These are phyloP conservation scores for Gonapodya sp. DNA, from an alignment of 192 early-diverging fungal genomes.

Conservation along the genomic window DNA sequence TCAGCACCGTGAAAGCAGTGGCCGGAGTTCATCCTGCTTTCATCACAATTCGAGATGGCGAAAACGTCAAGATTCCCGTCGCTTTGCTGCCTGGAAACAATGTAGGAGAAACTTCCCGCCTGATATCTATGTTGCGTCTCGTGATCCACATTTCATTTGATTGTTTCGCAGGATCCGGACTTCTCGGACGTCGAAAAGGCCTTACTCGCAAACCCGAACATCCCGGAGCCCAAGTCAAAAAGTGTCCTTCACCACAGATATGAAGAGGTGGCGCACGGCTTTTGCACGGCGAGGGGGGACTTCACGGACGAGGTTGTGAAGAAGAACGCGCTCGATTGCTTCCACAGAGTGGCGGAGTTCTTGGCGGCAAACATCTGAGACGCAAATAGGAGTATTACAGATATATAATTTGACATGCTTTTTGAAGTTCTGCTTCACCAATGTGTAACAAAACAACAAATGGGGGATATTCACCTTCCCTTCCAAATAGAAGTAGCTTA, in stretches of 20 bases:
- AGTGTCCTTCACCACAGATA: conserved; percentile 2
- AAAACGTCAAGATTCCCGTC: conserved; percentile 11
- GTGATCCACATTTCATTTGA: not conserved
- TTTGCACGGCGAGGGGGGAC: conserved; percentile 9
- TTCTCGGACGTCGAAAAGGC: not conserved
- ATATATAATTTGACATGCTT: too few species aligned
- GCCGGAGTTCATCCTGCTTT: conserved; percentile 4
- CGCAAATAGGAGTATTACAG: too few species aligned
- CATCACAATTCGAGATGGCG: conserved; percentile 4
- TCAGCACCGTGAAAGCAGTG: conserved; percentile 3
- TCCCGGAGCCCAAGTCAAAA: not conserved
- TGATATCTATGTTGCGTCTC: not conserved
- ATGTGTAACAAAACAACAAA: too few species aligned
- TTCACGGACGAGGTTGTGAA: conserved; percentile 4
- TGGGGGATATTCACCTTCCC: too few species aligned
- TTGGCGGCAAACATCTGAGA: not conserved
- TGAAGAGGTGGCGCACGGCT: conserved; percentile 6
- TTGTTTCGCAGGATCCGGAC: conserved; percentile 2
- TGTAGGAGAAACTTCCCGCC: not conserved
- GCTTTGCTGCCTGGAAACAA: conserved; percentile 7
- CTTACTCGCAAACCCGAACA: not conserved
- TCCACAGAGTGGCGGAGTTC: not conserved
- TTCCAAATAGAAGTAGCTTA: too few species aligned
- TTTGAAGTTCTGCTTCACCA: too few species aligned
- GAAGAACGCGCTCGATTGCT: conserved; percentile 10